These are phyloP conservation scores for Jacaranda copaia DNA, from an alignment of 257 asterid genomes.

Conservation along the genomic window DNA sequence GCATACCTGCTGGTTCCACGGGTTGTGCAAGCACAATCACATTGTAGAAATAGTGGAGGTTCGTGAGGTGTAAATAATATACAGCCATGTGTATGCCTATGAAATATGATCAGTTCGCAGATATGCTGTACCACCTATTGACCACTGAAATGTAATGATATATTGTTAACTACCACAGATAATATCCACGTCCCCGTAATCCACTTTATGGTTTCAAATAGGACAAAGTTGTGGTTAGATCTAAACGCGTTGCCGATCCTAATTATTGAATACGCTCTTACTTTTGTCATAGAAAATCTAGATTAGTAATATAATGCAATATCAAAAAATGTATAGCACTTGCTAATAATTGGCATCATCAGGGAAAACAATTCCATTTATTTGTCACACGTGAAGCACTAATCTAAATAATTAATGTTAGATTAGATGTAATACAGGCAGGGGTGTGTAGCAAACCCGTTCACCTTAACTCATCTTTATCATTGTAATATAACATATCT, in stretches of 20 bases:
- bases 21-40: conserved; percentile 23
- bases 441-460: too few relatives aligned
- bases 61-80: not conserved
- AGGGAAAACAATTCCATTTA: too few relatives aligned
- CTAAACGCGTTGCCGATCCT: not conserved
- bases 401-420: too few relatives aligned
- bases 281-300: not conserved
- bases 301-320: not conserved
- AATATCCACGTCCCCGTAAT: too few relatives aligned
- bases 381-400: too few relatives aligned
- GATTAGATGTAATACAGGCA: too few relatives aligned
- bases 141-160: too few relatives aligned
- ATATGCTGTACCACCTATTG: too few relatives aligned
- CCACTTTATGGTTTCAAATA: not conserved
- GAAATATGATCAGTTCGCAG: not conserved
- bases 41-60: conserved; percentile 20
- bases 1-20: not conserved
- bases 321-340: not conserved
- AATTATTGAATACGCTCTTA: too few relatives aligned
- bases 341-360: not conserved
- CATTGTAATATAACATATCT: too few relatives aligned
- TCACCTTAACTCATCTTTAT: too few relatives aligned
- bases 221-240: not conserved
- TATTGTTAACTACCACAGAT: too few relatives aligned
- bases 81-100: conserved; percentile 4